Base-by-base conservation (phyloP, 2,329 filamentous ascomycete genomes). In the Exophiala sp. region DNA sequence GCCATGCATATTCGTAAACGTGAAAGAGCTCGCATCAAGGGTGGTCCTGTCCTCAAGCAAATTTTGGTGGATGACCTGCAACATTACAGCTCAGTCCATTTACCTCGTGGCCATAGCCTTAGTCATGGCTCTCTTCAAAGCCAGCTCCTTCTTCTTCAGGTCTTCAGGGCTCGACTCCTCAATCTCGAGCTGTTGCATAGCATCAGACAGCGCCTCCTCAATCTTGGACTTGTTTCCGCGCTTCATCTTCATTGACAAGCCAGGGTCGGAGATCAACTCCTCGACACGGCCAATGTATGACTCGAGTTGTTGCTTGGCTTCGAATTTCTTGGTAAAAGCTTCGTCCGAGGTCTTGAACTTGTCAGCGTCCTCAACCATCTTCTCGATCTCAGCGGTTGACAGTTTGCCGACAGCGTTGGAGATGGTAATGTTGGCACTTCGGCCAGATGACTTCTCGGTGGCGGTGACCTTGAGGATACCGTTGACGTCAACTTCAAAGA, bases 401-500 rank as follows among this genome's bases (percentile, higher is more conserved):
- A 99, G 89, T 83, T 99, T 99, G 75, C 94, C 94, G 69, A 99
- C 92, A 57, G 94, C 96, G 86, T 99, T 99, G 78, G 89, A 90
- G 78, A 99, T 99, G 73, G 94, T 99, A 76, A 99, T 99, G 86
- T 99, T 99, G 78, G 94, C 94, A 71, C 83, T 94, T 74, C 94
- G 91, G 69, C 94, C 94, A 33, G 94, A 96, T 66, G 90, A 92
- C 86, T 99, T 99, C 85, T 99, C 94, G 44, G 92, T 96, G 65
- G 94, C 94, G 61, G 92, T 97, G 69, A 97, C 94, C 86, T 99
- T 99, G 65, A 99, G 87, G 74, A 96, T 96, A 87, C 94, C 94
- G 82, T 99, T 99, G 83, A 96, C 94, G 67, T 99, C 94, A 71
- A 99, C 94, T 81, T 99, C 94, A 78, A 99, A 97, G 74, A 97